Base-by-base conservation (phyloP, 805 yeast species). In the Pichia kluyveri region DNA sequence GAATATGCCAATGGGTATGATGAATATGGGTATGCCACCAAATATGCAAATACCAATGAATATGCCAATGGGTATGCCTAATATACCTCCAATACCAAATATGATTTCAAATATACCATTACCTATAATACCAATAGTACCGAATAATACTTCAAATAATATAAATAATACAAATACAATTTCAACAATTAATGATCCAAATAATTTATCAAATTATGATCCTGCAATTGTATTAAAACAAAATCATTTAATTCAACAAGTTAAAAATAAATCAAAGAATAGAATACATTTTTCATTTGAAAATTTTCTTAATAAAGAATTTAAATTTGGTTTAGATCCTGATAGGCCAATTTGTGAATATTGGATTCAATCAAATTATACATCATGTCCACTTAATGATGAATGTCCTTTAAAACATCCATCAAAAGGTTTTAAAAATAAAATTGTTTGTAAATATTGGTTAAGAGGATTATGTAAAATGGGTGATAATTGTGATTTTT, bases 401-500 rank as follows among this genome's bases (percentile, higher is more conserved):
- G 74, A 74, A 43, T 91, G 98, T 62, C 90, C 90, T 19, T 82
- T 86, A 67, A 86, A 89, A 60, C 98, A 91, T 67, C 34, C 76
- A 79, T 45, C 80, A 77, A 45, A 75, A 75, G 60, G 63, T 42
- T 80, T 78, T 59, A 71, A 75, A 46, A 83, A 83, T 63, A 83
- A 84, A 63, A 87, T 93, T 46, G 99, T 93, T 5, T 93, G 99
- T 65, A 91, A 93, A 72, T 97, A 93, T 70, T 93, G 99, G 99
- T 77, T 93, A 36, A 77, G 97, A 55, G 99, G 99, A 0, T 75
- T 93, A 36, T 93, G 99, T 68, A 93, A 93, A 68, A 91, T 91
- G 71, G 95, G 95, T 44, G 96, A 89, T 56, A 87, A 86, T 55
- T 93, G 99, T 66, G 99, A 93, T 69, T 93, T 87, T 59, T 68